Percentiles rank a stretch among this genome's conserved stretches.
Evolutionary conservation across 441 rosid genomes (phyloP).

Genomic region (Hypseocharis bilobata): DNA sequence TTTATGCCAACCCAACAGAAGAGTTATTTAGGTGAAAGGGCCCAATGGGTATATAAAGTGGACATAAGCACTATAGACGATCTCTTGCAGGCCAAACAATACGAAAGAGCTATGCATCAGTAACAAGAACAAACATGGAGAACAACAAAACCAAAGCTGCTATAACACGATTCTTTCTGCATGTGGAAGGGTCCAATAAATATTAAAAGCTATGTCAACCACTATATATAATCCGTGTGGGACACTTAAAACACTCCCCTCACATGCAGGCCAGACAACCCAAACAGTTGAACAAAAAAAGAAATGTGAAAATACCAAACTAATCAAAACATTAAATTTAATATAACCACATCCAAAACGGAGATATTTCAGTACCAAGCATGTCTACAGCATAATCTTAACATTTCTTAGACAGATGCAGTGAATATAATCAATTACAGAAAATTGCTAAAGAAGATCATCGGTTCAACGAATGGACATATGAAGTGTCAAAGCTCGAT

Average conservation of each 20-base stretch:
- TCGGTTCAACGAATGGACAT: too few relatives aligned
- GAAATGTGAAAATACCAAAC: too few relatives aligned
- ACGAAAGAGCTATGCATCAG: background rate
- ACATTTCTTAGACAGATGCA: background rate
- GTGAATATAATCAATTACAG: background rate
- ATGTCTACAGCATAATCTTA: background rate
- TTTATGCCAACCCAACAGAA: too few relatives aligned
- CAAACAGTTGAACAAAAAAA: too few relatives aligned
- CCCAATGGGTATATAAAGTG: background rate
- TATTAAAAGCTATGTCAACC: background rate
- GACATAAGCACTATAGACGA: background rate
- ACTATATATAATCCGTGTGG: background rate
- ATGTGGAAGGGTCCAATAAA: background rate
- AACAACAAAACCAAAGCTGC: background rate
- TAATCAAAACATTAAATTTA: too few relatives aligned
- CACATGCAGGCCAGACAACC: background rate
- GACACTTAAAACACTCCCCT: background rate
- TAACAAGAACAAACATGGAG: background rate
- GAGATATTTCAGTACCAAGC: background rate
- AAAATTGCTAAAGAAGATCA: background rate
- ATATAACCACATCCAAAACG: background rate
- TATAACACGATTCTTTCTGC: background rate
- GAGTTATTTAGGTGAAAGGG: too few relatives aligned
- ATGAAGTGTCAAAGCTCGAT: slow-evolving; percentile 3
- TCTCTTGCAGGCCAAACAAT: background rate